Conservation (phyloP, 768 basidiomycete genomes). For the Boletus sp. region DNA sequence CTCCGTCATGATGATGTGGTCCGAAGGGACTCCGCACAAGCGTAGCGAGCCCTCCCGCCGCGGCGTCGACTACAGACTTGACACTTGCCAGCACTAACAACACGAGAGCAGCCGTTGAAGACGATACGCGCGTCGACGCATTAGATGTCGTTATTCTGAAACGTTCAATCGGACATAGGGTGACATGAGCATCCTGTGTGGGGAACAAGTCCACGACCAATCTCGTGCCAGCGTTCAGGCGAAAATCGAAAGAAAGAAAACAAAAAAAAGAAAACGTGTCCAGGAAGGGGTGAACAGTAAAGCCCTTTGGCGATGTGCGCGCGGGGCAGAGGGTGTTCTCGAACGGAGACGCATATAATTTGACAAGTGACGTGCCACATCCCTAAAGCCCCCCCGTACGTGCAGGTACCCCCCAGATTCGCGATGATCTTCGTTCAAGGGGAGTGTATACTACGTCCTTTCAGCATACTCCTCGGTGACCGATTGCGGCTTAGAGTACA, state of each 20-base stretch:
- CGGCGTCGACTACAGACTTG: too few relatives aligned
- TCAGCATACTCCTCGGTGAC: constrained; percentile 44
- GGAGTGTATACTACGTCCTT: constrained; percentile 1
- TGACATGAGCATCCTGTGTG: not conserved
- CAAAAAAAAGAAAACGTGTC: not conserved
- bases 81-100: too few relatives aligned
- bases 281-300: not conserved
- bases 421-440: not conserved
- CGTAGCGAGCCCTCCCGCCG: too few relatives aligned
- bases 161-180: not conserved
- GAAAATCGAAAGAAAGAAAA: too few relatives aligned
- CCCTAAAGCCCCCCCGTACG: not conserved
- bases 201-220: not conserved
- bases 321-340: constrained; percentile 7
- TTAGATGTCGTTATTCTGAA: not conserved
- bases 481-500: constrained; percentile 41
- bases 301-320: not conserved
- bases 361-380: not conserved
- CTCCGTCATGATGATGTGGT: too few relatives aligned
- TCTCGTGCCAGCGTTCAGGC: not conserved
- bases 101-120: too few relatives aligned
- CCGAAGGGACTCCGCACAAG: too few relatives aligned
- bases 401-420: constrained; percentile 11
- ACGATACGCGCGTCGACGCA: too few relatives aligned
- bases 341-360: not conserved